Conservation (phyloP, 805 yeast genomes). For the Grigorovia humatica region DNA sequence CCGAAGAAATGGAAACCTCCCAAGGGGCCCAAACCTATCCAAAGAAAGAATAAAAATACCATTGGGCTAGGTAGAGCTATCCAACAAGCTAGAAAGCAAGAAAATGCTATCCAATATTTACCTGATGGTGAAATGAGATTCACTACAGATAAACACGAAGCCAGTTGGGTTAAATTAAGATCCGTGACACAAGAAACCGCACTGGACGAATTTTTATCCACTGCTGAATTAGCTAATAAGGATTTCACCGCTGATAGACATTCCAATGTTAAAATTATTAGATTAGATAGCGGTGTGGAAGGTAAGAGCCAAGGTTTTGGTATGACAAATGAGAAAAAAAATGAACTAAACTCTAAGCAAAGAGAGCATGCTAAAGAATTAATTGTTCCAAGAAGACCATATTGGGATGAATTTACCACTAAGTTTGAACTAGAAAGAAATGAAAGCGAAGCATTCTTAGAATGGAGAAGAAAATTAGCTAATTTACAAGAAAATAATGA, state of each 20-base stretch:
- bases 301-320: constrained; percentile 44
- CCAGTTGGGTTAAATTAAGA: constrained; percentile 79
- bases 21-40: constrained; percentile 86
- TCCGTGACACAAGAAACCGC: constrained; percentile 94
- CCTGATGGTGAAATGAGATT: constrained; percentile 88
- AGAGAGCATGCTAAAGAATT: constrained; percentile 58
- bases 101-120: constrained; percentile 56
- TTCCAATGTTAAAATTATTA: constrained; percentile 73
- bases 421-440: constrained; percentile 69
- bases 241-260: constrained; percentile 90
- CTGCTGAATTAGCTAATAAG: constrained; percentile 92
- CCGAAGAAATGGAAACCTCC: constrained; percentile 79
- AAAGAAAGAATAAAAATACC: constrained; percentile 69
- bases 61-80: constrained; percentile 82
- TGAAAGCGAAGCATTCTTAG: constrained; percentile 83
- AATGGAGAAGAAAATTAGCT: constrained; percentile 91
- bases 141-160: constrained; percentile 75
- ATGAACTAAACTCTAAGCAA: constrained; percentile 49
- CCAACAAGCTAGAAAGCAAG: constrained; percentile 59
- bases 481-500: constrained; percentile 64
- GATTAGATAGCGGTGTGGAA: constrained; percentile 44
- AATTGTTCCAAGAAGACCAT: constrained; percentile 88
- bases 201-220: constrained; percentile 84
- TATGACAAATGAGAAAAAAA: constrained; percentile 57
- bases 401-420: constrained; percentile 66